These are phyloP conservation scores for Suillus bovinus DNA, from an alignment of 768 basidiomycete genomes.

Conservation along the genomic window DNA sequence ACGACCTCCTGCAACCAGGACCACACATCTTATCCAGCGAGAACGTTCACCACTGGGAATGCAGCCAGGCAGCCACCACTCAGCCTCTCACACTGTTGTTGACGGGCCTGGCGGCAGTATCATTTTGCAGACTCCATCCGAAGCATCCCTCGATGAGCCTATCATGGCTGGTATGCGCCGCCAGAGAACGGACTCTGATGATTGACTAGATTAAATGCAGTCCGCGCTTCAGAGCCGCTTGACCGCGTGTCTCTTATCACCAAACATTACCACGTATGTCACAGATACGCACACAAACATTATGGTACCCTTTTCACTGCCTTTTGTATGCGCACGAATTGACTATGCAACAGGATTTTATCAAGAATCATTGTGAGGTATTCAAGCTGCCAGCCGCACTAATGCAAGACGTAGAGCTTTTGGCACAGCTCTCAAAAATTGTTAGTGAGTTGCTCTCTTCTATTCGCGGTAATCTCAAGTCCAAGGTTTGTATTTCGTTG, in stretches of 20 bases:
- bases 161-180: not conserved
- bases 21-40: not conserved
- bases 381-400: conserved; percentile 4
- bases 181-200: not conserved
- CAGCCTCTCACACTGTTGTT: not conserved
- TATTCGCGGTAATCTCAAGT: conserved; percentile 6
- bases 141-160: not conserved
- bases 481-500: not conserved
- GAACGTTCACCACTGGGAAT: not conserved
- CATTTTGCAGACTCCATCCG: not conserved
- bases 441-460: conserved; percentile 1
- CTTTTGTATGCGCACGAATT: not conserved
- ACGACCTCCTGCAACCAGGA: not conserved
- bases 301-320: not conserved
- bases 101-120: not conserved
- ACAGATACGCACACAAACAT: conserved; percentile 2
- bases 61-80: not conserved
- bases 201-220: not conserved
- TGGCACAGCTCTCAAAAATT: conserved; percentile 2
- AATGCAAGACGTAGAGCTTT: conserved; percentile 1
- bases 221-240: not conserved
- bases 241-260: conserved; percentile 5
- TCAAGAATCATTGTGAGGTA: conserved; percentile 2
- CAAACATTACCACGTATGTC: conserved; percentile 6
- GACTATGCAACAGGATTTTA: conserved; percentile 1